A percentile compares a stretch with the other conserved stretches of the same genome.
Evolutionary conservation across 768 basidiomycete species (phyloP).

Genomic region (Megacollybia marginata): DNA sequence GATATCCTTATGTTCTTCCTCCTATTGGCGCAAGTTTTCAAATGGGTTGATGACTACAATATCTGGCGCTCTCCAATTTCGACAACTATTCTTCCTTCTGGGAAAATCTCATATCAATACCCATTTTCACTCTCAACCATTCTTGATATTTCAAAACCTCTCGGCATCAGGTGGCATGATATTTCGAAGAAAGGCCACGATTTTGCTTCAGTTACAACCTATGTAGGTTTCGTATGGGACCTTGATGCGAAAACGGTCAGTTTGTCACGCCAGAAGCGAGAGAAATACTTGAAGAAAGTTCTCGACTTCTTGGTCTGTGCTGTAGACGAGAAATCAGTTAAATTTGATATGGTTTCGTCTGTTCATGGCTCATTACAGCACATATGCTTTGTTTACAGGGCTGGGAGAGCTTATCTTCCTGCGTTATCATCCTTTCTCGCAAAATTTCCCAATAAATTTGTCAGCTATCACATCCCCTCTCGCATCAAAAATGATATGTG

Average conservation of each 20-base stretch:
- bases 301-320: background rate
- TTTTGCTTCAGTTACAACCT: no score
- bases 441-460: no score
- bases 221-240: background rate
- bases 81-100: background rate
- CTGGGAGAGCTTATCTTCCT: constrained; percentile 3
- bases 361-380: constrained; percentile 1
- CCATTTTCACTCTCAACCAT: background rate
- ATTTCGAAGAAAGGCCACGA: background rate
- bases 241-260: background rate
- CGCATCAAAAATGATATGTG: background rate
- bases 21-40: background rate
- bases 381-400: constrained; percentile 3
- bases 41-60: background rate
- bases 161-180: background rate
- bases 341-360: background rate
- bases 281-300: background rate
- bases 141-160: background rate
- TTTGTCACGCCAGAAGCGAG: background rate
- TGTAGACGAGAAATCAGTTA: background rate
- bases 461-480: background rate
- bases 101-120: background rate
- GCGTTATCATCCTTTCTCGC: no score
- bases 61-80: background rate
- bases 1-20: background rate